Evolutionary conservation across 345 rosid genomes (phyloP), one percentile per base, ranked within the genome.

Genomic region (Anastatica hierochuntica): DNA sequence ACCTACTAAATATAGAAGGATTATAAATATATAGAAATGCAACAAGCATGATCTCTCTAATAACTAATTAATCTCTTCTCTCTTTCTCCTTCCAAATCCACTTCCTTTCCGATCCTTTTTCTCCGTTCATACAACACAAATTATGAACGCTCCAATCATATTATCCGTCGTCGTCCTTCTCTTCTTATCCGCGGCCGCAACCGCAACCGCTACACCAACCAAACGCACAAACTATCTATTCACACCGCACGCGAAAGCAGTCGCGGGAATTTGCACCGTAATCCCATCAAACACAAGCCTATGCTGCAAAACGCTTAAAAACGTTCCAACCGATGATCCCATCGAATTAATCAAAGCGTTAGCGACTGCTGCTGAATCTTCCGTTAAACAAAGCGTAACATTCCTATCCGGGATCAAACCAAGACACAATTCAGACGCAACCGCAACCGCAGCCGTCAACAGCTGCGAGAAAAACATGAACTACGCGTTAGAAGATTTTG

Each of bases 241-340:
- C 49, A 67, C 74, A 2, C 60, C 76, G 1, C 63, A 70, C 35
- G 75, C 57, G 39, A 79, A 68, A 63, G 72, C 74, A 1, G 79
- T 74, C 30, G 27, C 73, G 2, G 35, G 58, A n/a, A 50, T 82
- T 18, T 82, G 95, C 43, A 42, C 66, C 19, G 55, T 69, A 0
- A 63, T 81, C 10, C 53, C 43, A 24, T 42, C 62, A 14, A 52
- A 71, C 76, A 76, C 72, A 49, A 75, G 79, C n/a, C 63, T 55
- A 6, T 83, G 96, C 46, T 66, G 74, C 45, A 69, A 71, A 45
- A 70, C 73, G 17, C 77, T 87, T 2, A 43, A 66, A 43, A 20
- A 51, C 4, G 74, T 64, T 5, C 71, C 68, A 1, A 68, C 69
- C 46, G 53, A 79, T 0, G 82, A 78, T 8, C 82, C 83, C 2